phyloP scores from a whole-genome alignment of 306 rosid species.

The Vicia villosa region DNA sequence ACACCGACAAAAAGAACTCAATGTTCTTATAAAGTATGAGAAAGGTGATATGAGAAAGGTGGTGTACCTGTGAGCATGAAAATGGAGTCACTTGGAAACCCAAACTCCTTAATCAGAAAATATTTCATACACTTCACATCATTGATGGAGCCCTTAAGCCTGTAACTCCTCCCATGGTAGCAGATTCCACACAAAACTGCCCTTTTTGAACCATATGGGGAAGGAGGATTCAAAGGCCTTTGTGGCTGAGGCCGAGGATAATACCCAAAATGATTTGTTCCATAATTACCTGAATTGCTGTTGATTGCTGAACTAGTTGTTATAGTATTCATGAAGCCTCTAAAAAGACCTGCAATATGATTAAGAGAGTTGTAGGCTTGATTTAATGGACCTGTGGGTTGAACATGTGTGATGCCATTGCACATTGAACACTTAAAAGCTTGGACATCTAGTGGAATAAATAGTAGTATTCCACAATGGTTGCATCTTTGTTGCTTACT shows the following conservation, averaged over 20 bases:
- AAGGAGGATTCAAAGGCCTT: constrained; percentile 28
- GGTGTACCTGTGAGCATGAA: constrained; percentile 64
- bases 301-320: constrained; percentile 31
- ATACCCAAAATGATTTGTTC: background rate
- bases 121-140: constrained; percentile 52
- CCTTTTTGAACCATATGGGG: constrained; percentile 41
- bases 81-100: constrained; percentile 54
- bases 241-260: constrained; percentile 19
- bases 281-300: constrained; percentile 20
- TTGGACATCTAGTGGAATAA: background rate
- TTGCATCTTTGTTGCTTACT: constrained; percentile 12
- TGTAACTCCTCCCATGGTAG: background rate
- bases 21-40: constrained; percentile 28
- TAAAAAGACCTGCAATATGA: constrained; percentile 35
- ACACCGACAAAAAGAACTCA: background rate
- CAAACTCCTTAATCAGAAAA: constrained; percentile 48
- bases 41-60: too few species aligned
- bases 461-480: background rate
- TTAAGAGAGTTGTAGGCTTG: constrained; percentile 37
- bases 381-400: constrained; percentile 25
- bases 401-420: constrained; percentile 8
- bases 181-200: constrained; percentile 43
- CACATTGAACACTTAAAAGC: constrained; percentile 11
- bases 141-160: constrained; percentile 48
- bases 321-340: constrained; percentile 39